phyloP scores from a whole-genome alignment of 371 early-diverging fungal genomes.

The Dinochytrium kinnereticum region DNA sequence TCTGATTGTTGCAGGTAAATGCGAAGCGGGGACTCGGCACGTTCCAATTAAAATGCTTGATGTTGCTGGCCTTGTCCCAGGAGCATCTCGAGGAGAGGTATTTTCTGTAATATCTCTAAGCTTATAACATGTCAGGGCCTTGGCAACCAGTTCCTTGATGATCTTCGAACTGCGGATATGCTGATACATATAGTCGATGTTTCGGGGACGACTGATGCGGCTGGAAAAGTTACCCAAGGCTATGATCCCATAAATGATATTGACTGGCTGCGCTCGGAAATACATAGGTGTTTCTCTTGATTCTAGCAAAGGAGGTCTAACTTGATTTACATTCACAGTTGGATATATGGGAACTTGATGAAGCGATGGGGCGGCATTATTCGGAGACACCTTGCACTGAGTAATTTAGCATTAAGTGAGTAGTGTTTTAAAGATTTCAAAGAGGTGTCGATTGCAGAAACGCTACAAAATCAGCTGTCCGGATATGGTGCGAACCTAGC shows the following conservation, averaged over 20 bases:
- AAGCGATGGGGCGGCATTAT: constrained; percentile 71
- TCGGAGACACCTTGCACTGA: constrained; percentile 61
- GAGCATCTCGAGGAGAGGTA: constrained; percentile 73
- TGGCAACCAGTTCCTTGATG: constrained; percentile 82
- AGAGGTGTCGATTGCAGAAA: constrained; percentile 57
- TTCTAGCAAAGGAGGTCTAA: too few species aligned
- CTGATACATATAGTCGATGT: constrained; percentile 85
- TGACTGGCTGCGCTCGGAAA: constrained; percentile 75
- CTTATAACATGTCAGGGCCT: constrained; percentile 40
- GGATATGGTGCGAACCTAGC: constrained; percentile 69
- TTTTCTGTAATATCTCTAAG: neutral
- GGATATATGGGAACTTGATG: constrained; percentile 73
- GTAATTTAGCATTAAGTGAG: constrained; percentile 13
- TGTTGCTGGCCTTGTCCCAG: constrained; percentile 83
- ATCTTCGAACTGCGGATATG: constrained; percentile 74
- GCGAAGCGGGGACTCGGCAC: constrained; percentile 66
- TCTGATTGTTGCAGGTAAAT: constrained; percentile 57
- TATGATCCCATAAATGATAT: constrained; percentile 85
- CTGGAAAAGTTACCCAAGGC: constrained; percentile 75
- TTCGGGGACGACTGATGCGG: constrained; percentile 78
- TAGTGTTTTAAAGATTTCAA: neutral
- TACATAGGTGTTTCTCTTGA: constrained; percentile 54
- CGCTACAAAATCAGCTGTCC: constrained; percentile 60
- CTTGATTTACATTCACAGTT: constrained; percentile 35
- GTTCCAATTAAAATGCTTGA: constrained; percentile 82